Evolutionary conservation across 2,329 filamentous ascomycete species (phyloP), one percentile per base, ranked within the genome.

Genomic region (Microsporum ferrugineum): DNA sequence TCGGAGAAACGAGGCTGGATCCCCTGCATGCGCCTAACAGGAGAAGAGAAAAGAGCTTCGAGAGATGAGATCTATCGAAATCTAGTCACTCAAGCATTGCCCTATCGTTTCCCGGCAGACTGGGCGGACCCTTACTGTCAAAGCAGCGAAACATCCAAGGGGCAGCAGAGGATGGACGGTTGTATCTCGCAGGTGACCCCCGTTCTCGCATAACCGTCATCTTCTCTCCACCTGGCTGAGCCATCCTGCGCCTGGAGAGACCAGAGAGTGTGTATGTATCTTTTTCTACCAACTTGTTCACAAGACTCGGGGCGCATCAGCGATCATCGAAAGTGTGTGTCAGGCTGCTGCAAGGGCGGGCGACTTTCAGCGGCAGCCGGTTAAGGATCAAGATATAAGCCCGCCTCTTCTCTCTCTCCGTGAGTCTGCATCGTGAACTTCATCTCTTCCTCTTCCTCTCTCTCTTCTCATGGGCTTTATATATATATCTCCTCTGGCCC

Each of bases 331-430:
- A 12, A 7, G 58, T 60, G 58, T 34, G 47, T 41, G 59, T 61
- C 61, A 63, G 62, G 56, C 56, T 56, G 57, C 59, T 63, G 62
- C 59, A 59, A 63, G 59, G 62, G 62, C 34, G 41, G 51, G 57
- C 58, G 38, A 39, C 38, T 39, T 23, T 23, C 17, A 23, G 17
- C 38, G 14, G 38, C 8, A 12, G 45, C 27, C 43, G 43, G 43
- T 27, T 23, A 23, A 10, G 8, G 1, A 12, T n/a, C 2, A 51
- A 12, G 14, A 14, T 51, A 31, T 31, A 29, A 14, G 45, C 45
- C 23, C 3, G 29, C 23, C 8, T 10, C 5, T 2, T 36, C 23
- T 47, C 8, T 27, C 17, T 47, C 43, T 23, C 34, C 5, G 34
- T 5, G 5, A 5, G 34, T 47, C 17, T 29, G 5, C 45, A 29